These are phyloP conservation scores for Annona squamosa DNA, from an alignment of 164 flowering plant genomes.

Conservation along the genomic window DNA sequence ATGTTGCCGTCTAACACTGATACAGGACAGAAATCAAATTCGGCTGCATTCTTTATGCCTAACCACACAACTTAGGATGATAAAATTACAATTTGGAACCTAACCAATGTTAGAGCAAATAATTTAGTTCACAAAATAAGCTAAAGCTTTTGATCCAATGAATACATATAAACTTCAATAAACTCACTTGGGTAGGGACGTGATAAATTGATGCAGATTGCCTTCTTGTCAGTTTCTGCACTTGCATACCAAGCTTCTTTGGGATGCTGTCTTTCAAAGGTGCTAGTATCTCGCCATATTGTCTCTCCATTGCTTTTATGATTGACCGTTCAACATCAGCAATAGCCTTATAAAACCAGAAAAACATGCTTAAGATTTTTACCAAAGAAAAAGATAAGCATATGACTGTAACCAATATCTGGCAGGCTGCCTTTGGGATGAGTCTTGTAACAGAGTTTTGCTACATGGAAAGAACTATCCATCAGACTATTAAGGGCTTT, in stretches of 20 bases:
- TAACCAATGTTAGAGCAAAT: not conserved
- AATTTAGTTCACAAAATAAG: not conserved
- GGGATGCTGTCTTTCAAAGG: conserved; percentile 88
- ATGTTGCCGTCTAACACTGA: too few relatives aligned
- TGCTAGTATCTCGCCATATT: conserved; percentile 68
- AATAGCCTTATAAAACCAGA: conserved; percentile 46
- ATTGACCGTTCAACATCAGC: conserved; percentile 76
- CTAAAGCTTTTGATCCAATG: not conserved
- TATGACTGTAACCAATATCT: not conserved
- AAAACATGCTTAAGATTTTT: not conserved
- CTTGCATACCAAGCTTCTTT: conserved; percentile 77
- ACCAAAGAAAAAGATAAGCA: not conserved
- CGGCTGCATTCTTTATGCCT: too few relatives aligned
- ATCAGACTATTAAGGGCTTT: not conserved
- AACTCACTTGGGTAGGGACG: conserved; percentile 71
- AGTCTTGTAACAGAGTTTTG: not conserved
- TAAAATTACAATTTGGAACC: not conserved
- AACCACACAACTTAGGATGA: too few relatives aligned
- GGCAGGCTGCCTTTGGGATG: not conserved
- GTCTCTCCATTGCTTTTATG: conserved; percentile 77
- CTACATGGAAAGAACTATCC: not conserved
- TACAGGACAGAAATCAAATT: too few relatives aligned
- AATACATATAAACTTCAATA: not conserved
- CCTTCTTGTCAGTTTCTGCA: conserved; percentile 83
- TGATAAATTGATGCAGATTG: conserved; percentile 61